Base-by-base conservation (phyloP, 1,284 basidiomycete species). In the Moesziomyces sp. region DNA sequence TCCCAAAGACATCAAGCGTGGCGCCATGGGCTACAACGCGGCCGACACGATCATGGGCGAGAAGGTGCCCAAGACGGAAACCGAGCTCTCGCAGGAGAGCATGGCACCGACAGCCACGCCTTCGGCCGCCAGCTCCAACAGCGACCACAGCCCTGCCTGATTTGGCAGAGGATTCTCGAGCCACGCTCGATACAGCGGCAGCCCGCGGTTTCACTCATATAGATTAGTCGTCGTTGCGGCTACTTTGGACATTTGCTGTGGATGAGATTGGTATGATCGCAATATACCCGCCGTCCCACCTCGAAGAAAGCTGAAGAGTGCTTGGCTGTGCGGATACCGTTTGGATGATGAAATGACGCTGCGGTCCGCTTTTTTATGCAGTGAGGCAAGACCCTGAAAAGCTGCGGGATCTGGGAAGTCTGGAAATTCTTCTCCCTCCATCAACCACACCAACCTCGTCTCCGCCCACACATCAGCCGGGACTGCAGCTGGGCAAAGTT, bases 1-100 rank as follows among this genome's bases (percentile, higher is more conserved):
- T 34, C 66, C 71, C 3, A 52, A 43, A 28, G 19, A 60, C 58
- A 58, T 43, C 48, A 49, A 56, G 26, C 48, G 52, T 34, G 60
- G 66, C 1, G 19, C 34, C 6, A 52, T 63, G 21, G 38, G 38
- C 38, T 59, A 63, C 57, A 47, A 69, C 16, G 60, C 66, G 3
- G 56, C 52, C 18, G 60, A 69, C 0, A 52, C 21, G 11, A 50
- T 47, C 23, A 44, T 43, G 18, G 14, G 38, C 40, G 64, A 67
- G 30, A 67, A 68, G 52, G 34, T 52, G 11, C 51, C 51, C 13
- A 51, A 43, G 44, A 28, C 9, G 5, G 30, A 19, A 3, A 46
- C 63, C 1, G 48, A 54, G 10, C 2, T 26, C 4, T 52, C 63
- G 47, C 52, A 55, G 30, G 34, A 19, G 14, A 18, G 42, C 14